Base-by-base conservation (phyloP, 2,329 filamentous ascomycete genomes). In the Metarhizium guizhouense region DNA sequence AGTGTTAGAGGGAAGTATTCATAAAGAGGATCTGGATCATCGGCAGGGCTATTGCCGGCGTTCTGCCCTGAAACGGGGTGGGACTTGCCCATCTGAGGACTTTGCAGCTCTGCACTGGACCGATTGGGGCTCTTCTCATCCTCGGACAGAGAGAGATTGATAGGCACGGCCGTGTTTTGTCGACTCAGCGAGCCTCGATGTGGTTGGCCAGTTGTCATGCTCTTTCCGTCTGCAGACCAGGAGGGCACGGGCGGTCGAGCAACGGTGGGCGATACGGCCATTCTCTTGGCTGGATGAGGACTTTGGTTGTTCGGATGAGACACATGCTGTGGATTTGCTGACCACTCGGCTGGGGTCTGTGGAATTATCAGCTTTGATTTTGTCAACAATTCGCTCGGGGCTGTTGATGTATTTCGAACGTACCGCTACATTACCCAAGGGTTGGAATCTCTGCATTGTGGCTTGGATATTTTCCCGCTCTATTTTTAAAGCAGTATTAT, bases 1-100 rank as follows among this genome's bases (percentile, higher is more conserved):
- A 96, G 74, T 51, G 87, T 91, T 16, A 97, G 77, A 0, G 92
- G 92, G 61, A 97, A 96, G 67, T 97, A 96, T 72, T 97, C 92
- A 67, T 96, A 96, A 18, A 96, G 75, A 61, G 92, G 75, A 70
- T 96, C 92, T 1, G 86, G 86, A 62, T 86, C 87, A 63, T 95
- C 90, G 60, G 85, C 73, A 38, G 88, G 79, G 66, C 86, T 85
- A 67, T 82, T 79, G 61, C 77, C 78, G 49, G 65, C 62, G 53
- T 70, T 70, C 25, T 72, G 70, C 4, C 66, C 70, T 2, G 66
- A 64, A 10, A 65, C 63, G 6, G 67, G 60, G 57, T 68, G 60
- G 56, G 69, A 61, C 60, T 76, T 78, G n/a, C 68, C 60, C n/a
- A 74, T 70, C 49, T 73, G 72, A 2, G 80, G 80, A 59, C 80